A percentile compares a stretch with the other conserved stretches of the same genome.
Evolutionary conservation across 148 eudicot species (phyloP).

Genomic region (Diospyros lotus): DNA sequence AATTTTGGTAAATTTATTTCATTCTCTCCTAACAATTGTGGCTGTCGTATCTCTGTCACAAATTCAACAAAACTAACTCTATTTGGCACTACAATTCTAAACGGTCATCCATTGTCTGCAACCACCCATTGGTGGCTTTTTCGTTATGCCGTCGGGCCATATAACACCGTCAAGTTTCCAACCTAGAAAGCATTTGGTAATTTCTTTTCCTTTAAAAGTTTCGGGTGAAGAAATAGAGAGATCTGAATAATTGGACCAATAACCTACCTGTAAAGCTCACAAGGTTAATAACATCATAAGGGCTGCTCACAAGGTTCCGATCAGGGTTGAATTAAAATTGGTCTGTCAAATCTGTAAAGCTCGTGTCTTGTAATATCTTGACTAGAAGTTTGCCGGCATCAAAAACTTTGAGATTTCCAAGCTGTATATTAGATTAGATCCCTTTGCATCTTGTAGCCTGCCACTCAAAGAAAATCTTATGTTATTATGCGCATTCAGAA

Average conservation of each 20-base stretch:
- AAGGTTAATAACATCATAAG: conserved; percentile 29
- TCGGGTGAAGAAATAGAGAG: conserved; percentile 32
- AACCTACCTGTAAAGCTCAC: conserved; percentile 24
- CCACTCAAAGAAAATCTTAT: conserved; percentile 19
- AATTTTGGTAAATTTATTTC: too few relatives aligned
- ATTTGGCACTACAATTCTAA: conserved; percentile 35
- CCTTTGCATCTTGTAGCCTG: conserved; percentile 2
- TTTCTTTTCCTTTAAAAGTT: conserved; percentile 5
- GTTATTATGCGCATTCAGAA: conserved; percentile 19
- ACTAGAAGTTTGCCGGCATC: conserved; percentile 25
- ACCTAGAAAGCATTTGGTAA: conserved; percentile 1
- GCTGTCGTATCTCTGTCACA: conserved; percentile 22
- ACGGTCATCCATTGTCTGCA: conserved; percentile 26
- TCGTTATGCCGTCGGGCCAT: conserved; percentile 33
- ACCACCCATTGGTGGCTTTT: conserved; percentile 40
- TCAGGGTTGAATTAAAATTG: conserved; percentile 21
- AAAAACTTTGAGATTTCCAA: conserved; percentile 24
- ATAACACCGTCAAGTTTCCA: conserved; percentile 22
- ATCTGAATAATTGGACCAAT: conserved; percentile 44
- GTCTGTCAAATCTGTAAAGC: conserved; percentile 32
- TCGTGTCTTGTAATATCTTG: conserved; percentile 18
- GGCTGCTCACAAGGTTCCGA: conserved; percentile 21
- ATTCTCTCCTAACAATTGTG: too few relatives aligned
- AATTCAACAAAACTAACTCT: conserved; percentile 34
- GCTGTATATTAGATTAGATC: conserved; percentile 7